These are phyloP conservation scores for Terfezia claveryi DNA, from an alignment of 495 filamentous ascomycete genomes.

Conservation along the genomic window DNA sequence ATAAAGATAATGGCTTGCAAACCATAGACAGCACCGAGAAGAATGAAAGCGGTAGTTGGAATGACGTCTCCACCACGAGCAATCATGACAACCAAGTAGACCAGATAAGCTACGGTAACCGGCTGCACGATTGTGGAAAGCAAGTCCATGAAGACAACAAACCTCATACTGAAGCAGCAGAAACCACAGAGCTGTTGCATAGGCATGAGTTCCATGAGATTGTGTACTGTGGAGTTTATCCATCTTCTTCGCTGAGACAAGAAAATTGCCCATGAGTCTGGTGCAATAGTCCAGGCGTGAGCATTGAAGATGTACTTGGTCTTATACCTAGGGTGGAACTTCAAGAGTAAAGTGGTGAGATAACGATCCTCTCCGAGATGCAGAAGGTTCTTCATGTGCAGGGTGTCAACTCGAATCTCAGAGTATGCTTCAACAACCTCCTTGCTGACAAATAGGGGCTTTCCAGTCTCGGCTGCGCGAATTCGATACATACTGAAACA, in stretches of 20 bases:
- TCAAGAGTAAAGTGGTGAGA: conserved; percentile 81
- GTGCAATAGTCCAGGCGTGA: conserved; percentile 89
- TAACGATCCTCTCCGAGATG: conserved; percentile 92
- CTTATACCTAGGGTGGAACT: conserved; percentile 81
- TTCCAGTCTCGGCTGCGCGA: conserved; percentile 76
- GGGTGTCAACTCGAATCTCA: conserved; percentile 84
- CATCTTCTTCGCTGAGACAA: conserved; percentile 93
- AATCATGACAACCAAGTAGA: conserved; percentile 66
- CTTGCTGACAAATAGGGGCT: conserved; percentile 83
- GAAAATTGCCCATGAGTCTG: conserved; percentile 82
- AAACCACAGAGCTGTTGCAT: conserved; percentile 90
- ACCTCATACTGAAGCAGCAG: conserved; percentile 99
- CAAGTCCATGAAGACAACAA: conserved; percentile 87
- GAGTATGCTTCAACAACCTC: conserved; percentile 73
- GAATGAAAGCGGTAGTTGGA: conserved; percentile 64
- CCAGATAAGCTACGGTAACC: conserved; percentile 76
- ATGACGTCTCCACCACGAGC: conserved; percentile 35
- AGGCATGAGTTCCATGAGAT: conserved; percentile 85
- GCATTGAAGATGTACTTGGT: conserved; percentile 89
- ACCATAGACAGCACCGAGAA: conserved; percentile 88
- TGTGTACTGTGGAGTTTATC: conserved; percentile 99
- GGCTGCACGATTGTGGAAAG: conserved; percentile 80
- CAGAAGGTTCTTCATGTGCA: conserved; percentile 97
- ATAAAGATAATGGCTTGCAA: conserved; percentile 96
- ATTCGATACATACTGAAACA: conserved; percentile 98